Evolutionary conservation across 768 basidiomycete species (phyloP).

Genomic region (Tubosaeta sp.): DNA sequence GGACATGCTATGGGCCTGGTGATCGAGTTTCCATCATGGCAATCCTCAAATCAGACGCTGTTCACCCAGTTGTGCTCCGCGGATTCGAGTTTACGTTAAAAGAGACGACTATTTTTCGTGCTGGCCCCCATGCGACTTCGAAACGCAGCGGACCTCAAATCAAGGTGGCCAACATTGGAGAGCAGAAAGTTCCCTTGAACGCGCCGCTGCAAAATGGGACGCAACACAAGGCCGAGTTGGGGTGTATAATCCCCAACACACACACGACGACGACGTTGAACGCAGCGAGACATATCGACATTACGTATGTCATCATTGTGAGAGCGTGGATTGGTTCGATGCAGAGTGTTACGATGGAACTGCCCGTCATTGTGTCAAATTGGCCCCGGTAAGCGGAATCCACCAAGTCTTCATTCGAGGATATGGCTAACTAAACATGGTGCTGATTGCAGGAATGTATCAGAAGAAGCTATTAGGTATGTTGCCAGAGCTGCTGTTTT

Average conservation of each 20-base stretch:
- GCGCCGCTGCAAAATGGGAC: conserved; percentile 70
- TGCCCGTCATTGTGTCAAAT: conserved; percentile 80
- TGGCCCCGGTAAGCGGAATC: conserved; percentile 66
- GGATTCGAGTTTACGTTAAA: conserved; percentile 79
- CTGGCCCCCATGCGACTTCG: conserved; percentile 44
- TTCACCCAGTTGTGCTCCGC: conserved; percentile 68
- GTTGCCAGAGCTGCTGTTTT: not conserved
- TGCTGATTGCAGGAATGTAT: conserved; percentile 50
- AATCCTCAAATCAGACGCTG: conserved; percentile 64
- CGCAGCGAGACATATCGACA: conserved; percentile 80
- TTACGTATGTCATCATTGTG: conserved; percentile 73
- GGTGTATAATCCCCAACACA: conserved; percentile 61
- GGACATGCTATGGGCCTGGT: conserved; percentile 82
- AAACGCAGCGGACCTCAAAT: conserved; percentile 60
- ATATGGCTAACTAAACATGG: not conserved
- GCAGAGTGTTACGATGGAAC: conserved; percentile 60
- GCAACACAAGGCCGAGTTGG: conserved; percentile 68
- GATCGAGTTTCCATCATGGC: conserved; percentile 74
- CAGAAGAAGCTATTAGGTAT: conserved; percentile 61
- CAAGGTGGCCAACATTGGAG: conserved; percentile 52
- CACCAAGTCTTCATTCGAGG: not conserved
- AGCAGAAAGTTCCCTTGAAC: conserved; percentile 70
- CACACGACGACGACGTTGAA: conserved; percentile 81
- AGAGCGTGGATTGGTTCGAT: conserved; percentile 74
- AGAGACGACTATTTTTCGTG: conserved; percentile 74